Evolutionary conservation across 345 rosid species (phyloP), one percentile per base, ranked within the genome.

Genomic region (Anacardium occidentale): DNA sequence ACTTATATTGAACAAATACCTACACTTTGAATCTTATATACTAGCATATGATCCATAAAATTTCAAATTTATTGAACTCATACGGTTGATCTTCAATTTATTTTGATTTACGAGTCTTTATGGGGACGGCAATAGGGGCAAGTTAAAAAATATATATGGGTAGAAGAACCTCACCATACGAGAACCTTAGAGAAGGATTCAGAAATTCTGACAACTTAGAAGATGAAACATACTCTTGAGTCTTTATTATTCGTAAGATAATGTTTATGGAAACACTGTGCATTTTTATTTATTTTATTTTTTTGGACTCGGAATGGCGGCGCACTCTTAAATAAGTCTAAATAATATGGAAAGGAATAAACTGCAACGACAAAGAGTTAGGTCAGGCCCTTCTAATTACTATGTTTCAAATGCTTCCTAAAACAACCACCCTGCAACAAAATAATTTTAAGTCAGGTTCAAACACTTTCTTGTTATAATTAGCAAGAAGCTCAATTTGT

Each of bases 171-270:
- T 50, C 57, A 29, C 51, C 45, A 51, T 66, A 50, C 59, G 18
- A 15, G 45, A 58, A 26, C 26, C 44, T 26, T 66, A 12, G 37
- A 34, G 17, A 64, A 29, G 37, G 20, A 18, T 24, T 26, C 25
- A 4, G 26, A 51, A 29, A 25, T 50, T 29, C 42, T 48, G 25
- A 66, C 25, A 51, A 32, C 6, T 66, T 50, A 26, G 25, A 66
- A 21, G 17, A 29, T 51, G 68, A 48, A 65, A 65, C 65, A 62
- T 17, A 20, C 48, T n/a, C n/a, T n/a, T n/a, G n/a, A n/a, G n/a
- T 7, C n/a, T 25, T 11, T 26, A 60, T 29, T 34, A 18, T 40
- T 60, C 64, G 14, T n/a, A 24, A 22, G 26, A 29, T 60, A 60
- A 60, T 60, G 64, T 18, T 32, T 1, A 18, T 18, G 4, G n/a